These are phyloP conservation scores for Areca catechu DNA, from an alignment of 176 grass and related monocot species.

Conservation along the genomic window DNA sequence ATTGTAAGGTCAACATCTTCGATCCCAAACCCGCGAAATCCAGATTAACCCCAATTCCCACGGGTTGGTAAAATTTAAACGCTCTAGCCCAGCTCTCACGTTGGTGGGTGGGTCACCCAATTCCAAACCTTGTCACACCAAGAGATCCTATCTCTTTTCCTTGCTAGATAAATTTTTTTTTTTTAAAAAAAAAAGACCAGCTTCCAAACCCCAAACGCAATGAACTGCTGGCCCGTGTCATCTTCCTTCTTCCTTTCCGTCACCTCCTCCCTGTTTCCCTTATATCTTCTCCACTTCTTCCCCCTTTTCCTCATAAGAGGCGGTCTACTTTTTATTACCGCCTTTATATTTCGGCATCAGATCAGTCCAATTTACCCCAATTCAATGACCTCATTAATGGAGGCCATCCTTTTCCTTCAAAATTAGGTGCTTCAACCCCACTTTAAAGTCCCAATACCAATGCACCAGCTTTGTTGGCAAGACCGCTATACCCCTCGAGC, in stretches of 20 bases:
- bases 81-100: background rate
- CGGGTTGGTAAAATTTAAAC: too few species aligned
- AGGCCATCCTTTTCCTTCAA: slow-evolving; percentile 8
- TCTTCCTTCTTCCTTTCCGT: background rate
- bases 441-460: background rate
- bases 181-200: background rate
- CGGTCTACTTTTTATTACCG: background rate
- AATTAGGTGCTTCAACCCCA: slow-evolving; percentile 21
- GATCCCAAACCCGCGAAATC: too few species aligned
- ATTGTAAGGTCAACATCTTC: too few species aligned
- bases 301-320: background rate
- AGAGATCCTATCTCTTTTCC: background rate
- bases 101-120: slow-evolving; percentile 21
- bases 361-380: slow-evolving; percentile 22
- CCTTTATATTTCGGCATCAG: slow-evolving; percentile 7
- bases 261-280: background rate
- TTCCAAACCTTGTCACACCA: slow-evolving; percentile 9
- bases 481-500: too few species aligned
- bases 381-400: slow-evolving; percentile 27
- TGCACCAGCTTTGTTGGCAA: too few species aligned
- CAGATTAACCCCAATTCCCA: too few species aligned
- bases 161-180: background rate
- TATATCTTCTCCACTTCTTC: background rate
- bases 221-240: slow-evolving; percentile 10
- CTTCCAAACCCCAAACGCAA: background rate